Conservation (phyloP, 2,329 filamentous ascomycete species). For the Cladophialophora immunda region DNA sequence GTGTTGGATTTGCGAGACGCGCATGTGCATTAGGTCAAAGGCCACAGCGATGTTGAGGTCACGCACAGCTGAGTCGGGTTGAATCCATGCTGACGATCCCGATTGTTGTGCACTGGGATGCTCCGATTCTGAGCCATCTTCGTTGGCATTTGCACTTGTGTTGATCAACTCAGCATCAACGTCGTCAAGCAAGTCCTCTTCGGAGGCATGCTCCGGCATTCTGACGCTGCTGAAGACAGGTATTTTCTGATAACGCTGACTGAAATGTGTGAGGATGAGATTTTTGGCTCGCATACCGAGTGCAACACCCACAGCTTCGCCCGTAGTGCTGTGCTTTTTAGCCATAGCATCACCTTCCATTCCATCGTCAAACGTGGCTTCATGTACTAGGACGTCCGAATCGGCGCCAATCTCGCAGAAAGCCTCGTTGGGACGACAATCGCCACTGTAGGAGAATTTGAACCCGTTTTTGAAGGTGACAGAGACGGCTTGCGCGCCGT, state of each 20-base stretch:
- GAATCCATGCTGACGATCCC: conserved; percentile 20
- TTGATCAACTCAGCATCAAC: conserved; percentile 39
- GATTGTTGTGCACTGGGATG: conserved; percentile 4
- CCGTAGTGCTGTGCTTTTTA: conserved; percentile 90
- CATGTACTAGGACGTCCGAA: conserved; percentile 87
- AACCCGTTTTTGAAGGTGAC: conserved; percentile 82
- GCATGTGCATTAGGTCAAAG: conserved; percentile 71
- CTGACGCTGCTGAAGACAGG: conserved; percentile 55
- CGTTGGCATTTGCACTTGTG: conserved; percentile 7
- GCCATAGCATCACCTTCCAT: conserved; percentile 77
- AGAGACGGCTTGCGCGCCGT: conserved; percentile 76
- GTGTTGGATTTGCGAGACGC: conserved; percentile 65
- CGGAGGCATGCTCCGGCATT: conserved; percentile 30
- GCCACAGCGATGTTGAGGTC: conserved; percentile 66
- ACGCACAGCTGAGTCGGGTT: conserved; percentile 29
- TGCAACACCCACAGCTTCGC: conserved; percentile 82
- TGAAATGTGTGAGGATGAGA: conserved; percentile 92
- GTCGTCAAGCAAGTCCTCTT: conserved; percentile 40
- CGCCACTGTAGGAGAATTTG: conserved; percentile 91
- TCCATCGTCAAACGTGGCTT: conserved; percentile 94
- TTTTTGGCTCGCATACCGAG: conserved; percentile 79
- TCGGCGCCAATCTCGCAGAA: conserved; percentile 77
- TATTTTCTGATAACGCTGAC: conserved; percentile 86
- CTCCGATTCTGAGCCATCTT: conserved; percentile 17
- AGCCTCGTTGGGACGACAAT: conserved; percentile 78